A percentile compares a stretch with the other conserved stretches of the same genome.
These are phyloP conservation scores for Arctium lappa DNA, from an alignment of 129 eudicot species.

Conservation along the genomic window DNA sequence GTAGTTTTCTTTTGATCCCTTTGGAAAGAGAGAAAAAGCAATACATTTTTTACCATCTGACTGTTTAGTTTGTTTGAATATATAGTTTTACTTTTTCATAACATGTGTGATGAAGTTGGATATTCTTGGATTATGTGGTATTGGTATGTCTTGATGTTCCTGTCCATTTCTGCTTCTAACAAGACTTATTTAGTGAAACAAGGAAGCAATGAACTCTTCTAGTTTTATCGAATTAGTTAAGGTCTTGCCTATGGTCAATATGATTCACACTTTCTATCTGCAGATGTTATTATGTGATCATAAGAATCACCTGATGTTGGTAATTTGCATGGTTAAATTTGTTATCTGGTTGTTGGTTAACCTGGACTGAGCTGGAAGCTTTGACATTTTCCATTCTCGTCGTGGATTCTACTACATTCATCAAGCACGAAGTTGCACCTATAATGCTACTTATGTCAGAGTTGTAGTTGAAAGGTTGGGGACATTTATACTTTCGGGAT, in stretches of 20 bases:
- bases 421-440: neutral
- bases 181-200: neutral
- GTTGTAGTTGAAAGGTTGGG: conserved; percentile 1
- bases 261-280: neutral
- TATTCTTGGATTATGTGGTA: neutral
- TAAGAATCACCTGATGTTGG: neutral
- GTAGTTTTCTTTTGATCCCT: neutral
- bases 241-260: neutral
- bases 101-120: neutral
- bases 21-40: neutral
- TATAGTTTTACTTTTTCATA: neutral
- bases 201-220: neutral
- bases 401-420: neutral
- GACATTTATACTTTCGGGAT: neutral
- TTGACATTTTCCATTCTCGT: neutral
- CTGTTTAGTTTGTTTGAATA: neutral
- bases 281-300: neutral
- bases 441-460: neutral
- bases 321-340: neutral
- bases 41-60: neutral
- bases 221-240: no score
- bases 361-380: neutral
- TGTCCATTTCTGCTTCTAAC: neutral
- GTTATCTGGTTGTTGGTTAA: neutral
- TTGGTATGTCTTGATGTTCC: neutral